phyloP scores from a whole-genome alignment of 202 grass and related monocot species.

The Saccharum hybrid region DNA sequence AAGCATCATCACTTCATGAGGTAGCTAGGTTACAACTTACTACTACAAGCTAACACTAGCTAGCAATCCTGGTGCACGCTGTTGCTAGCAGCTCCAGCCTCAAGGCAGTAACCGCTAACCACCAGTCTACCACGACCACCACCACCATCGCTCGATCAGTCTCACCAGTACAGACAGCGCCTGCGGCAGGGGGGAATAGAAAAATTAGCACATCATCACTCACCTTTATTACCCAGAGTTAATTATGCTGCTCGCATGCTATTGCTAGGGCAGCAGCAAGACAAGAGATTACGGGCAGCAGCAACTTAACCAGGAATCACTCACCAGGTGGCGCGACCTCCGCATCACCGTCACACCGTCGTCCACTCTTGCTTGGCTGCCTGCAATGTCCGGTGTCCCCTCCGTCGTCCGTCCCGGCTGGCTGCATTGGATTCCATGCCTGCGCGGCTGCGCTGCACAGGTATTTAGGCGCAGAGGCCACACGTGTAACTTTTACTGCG shows the following conservation, averaged over 20 bases:
- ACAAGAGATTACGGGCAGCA: constrained; percentile 19
- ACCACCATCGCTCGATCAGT: too few species aligned
- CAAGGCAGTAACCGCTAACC: background rate
- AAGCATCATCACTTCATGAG: constrained; percentile 32
- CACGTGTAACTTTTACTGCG: constrained; percentile 32
- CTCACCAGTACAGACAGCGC: constrained; percentile 13
- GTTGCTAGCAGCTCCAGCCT: background rate
- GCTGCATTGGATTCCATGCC: constrained; percentile 55
- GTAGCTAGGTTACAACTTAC: constrained; percentile 43
- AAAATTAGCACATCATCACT: constrained; percentile 44
- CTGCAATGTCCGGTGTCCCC: background rate
- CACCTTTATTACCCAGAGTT: constrained; percentile 12
- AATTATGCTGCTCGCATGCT: constrained; percentile 49
- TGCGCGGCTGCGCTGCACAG: too few species aligned
- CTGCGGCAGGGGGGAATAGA: constrained; percentile 41
- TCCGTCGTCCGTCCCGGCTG: background rate
- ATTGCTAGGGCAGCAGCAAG: constrained; percentile 46
- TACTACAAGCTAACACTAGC: too few species aligned
- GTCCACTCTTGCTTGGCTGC: background rate
- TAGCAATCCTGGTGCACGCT: background rate
- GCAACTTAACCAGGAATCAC: constrained; percentile 29
- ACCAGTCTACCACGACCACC: background rate
- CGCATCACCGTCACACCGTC: background rate
- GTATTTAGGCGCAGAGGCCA: too few species aligned
- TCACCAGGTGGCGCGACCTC: constrained; percentile 42